phyloP scores from a whole-genome alignment of 1,139 yeast genomes.

The Petasospora fabianii region DNA sequence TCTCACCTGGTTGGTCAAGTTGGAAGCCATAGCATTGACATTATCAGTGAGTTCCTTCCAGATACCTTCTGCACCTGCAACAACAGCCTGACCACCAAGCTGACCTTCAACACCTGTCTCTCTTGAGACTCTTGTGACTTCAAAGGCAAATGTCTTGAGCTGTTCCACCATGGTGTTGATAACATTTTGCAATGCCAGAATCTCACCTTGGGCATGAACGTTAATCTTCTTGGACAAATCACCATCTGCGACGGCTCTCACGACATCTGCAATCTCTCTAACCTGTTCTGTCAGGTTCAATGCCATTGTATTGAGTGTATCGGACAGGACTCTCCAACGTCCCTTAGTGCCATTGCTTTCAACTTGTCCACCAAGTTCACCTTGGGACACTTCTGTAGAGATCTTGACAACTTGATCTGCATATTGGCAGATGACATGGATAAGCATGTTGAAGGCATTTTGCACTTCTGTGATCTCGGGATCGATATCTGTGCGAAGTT shows the following conservation, averaged over 20 bases:
- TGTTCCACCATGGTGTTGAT: conserved; percentile 89
- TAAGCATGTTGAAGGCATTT: conserved; percentile 78
- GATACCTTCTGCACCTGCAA: conserved; percentile 82
- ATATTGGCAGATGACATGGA: conserved; percentile 77
- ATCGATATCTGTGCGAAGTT: conserved; percentile 43
- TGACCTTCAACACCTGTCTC: conserved; percentile 93
- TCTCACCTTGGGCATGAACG: conserved; percentile 91
- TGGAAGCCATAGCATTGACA: conserved; percentile 90
- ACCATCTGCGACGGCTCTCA: conserved; percentile 91
- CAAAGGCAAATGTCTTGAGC: conserved; percentile 80
- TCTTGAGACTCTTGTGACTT: conserved; percentile 85
- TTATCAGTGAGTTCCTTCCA: conserved; percentile 91
- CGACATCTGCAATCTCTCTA: conserved; percentile 86
- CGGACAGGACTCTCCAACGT: conserved; percentile 83
- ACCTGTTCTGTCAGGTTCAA: conserved; percentile 86
- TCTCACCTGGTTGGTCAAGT: conserved; percentile 85
- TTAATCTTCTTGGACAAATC: conserved; percentile 80
- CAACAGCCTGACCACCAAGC: conserved; percentile 88
- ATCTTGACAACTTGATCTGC: conserved; percentile 86
- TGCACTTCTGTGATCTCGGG: conserved; percentile 77
- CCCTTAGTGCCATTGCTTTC: conserved; percentile 45
- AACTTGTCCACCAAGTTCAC: conserved; percentile 87
- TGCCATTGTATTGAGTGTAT: conserved; percentile 89
- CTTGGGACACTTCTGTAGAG: conserved; percentile 88
- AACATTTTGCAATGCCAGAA: conserved; percentile 72